Percentiles rank a stretch among this genome's conserved stretches.
Evolutionary conservation across 2,329 filamentous ascomycete species (phyloP).

Genomic region (Clarireedia hainanense): DNA sequence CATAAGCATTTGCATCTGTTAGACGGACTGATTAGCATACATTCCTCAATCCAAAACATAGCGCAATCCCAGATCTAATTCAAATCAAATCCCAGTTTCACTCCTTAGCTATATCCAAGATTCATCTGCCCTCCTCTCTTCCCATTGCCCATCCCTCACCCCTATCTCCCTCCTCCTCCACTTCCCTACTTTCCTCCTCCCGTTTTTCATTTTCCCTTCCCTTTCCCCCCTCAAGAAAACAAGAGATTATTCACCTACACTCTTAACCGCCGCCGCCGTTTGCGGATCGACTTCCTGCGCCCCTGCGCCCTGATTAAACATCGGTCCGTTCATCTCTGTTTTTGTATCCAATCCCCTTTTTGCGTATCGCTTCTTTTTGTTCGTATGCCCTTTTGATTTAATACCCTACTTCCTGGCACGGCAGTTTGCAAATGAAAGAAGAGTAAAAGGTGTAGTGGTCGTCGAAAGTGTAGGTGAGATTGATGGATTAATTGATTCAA

Average conservation of each 20-base stretch:
- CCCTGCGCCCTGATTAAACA: conserved; percentile 14
- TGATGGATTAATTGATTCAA: not conserved
- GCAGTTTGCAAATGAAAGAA: not conserved
- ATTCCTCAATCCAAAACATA: not conserved
- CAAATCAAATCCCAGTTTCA: not conserved
- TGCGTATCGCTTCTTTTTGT: too few relatives aligned
- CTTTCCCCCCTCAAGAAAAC: too few relatives aligned
- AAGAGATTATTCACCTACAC: conserved; percentile 16
- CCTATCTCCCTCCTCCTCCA: too few relatives aligned
- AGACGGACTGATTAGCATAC: not conserved
- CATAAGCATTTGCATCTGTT: conserved; percentile 46
- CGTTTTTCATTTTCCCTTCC: too few relatives aligned
- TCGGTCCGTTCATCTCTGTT: conserved; percentile 22
- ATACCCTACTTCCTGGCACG: too few relatives aligned
- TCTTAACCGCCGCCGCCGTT: conserved; percentile 26
- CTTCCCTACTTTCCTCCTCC: not conserved
- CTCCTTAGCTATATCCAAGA: not conserved
- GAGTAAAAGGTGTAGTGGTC: not conserved
- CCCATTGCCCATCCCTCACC: not conserved
- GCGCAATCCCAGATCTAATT: not conserved
- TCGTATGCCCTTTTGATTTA: too few relatives aligned
- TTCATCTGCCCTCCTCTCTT: not conserved
- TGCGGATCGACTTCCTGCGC: conserved; percentile 20
- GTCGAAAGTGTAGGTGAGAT: not conserved
- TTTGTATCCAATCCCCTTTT: too few relatives aligned